A percentile compares a stretch with the other conserved stretches of the same genome.
These are phyloP conservation scores for Usnea hakonensis DNA, from an alignment of 495 filamentous ascomycete species.

Conservation along the genomic window DNA sequence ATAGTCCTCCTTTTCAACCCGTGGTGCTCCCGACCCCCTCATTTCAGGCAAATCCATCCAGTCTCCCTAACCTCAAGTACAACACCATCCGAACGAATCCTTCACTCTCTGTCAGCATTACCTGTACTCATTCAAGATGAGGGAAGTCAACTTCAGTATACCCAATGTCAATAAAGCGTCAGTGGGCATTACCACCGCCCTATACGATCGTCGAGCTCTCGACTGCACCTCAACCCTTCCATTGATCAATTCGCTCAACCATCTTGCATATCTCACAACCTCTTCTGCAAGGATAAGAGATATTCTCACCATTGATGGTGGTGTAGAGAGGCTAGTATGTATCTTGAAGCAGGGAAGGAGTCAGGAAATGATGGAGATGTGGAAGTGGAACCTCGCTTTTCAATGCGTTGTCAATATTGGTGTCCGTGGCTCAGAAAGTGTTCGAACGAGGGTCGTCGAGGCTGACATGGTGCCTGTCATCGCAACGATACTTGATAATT, in stretches of 20 bases:
- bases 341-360: constrained; percentile 95
- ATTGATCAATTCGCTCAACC: constrained; percentile 95
- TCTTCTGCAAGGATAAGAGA: constrained; percentile 97
- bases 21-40: constrained; percentile 6
- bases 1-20: not conserved
- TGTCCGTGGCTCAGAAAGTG: constrained; percentile 86
- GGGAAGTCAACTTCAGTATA: constrained; percentile 99
- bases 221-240: constrained; percentile 97
- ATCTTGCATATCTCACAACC: constrained; percentile 95
- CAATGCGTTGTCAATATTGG: constrained; percentile 99
- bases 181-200: constrained; percentile 95
- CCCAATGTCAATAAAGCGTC: constrained; percentile 99
- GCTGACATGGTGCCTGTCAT: constrained; percentile 99
- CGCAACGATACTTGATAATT: constrained; percentile 97
- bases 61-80: not conserved
- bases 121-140: constrained; percentile 52
- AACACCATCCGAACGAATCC: not conserved
- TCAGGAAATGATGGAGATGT: constrained; percentile 98
- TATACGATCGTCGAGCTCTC: constrained; percentile 93
- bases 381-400: constrained; percentile 99
- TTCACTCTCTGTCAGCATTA: not conserved
- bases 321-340: constrained; percentile 89
- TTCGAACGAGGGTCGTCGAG: constrained; percentile 91
- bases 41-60: constrained; percentile 2
- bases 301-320: constrained; percentile 96